phyloP scores from a whole-genome alignment of 2,329 filamentous ascomycete genomes.

The Ascochyta lentis region DNA sequence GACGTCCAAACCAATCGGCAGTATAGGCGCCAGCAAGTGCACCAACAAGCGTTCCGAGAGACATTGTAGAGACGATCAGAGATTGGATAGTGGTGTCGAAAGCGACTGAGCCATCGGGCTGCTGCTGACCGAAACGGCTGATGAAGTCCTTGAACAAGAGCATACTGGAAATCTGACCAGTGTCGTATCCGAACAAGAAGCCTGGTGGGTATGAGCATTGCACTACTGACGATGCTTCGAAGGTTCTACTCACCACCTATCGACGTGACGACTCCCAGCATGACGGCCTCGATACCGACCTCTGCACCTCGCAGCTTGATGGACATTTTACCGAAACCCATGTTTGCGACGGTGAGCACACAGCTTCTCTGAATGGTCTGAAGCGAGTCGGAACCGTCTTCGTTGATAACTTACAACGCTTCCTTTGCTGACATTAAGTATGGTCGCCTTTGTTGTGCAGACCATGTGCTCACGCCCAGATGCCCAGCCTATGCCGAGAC shows the following conservation, averaged over 20 bases:
- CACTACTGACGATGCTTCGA: background rate
- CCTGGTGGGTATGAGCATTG: background rate
- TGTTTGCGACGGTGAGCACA: conserved; percentile 18
- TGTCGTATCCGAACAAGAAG: conserved; percentile 70
- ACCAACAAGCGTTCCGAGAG: conserved; percentile 52
- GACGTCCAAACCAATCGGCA: conserved; percentile 60
- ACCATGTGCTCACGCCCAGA: conserved; percentile 35
- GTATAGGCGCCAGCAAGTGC: conserved; percentile 54
- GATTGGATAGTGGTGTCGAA: conserved; percentile 56
- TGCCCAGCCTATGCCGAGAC: conserved; percentile 27
- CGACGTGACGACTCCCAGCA: conserved; percentile 64
- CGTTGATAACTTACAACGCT: conserved; percentile 2
- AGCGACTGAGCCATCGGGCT: conserved; percentile 48
- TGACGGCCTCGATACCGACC: conserved; percentile 47
- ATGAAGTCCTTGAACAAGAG: conserved; percentile 59
- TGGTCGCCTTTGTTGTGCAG: conserved; percentile 16
- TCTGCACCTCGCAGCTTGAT: conserved; percentile 41
- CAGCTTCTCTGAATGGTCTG: background rate
- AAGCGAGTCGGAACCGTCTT: conserved; percentile 1
- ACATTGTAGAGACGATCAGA: conserved; percentile 43
- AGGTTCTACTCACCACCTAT: conserved; percentile 56
- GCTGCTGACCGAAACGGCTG: conserved; percentile 60
- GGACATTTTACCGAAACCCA: conserved; percentile 38
- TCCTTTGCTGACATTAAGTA: conserved; percentile 26
- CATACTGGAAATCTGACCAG: conserved; percentile 49